Evolutionary conservation across 2,329 filamentous ascomycete genomes (phyloP), one percentile per base, ranked within the genome.

Genomic region (Beauveria bassiana): DNA sequence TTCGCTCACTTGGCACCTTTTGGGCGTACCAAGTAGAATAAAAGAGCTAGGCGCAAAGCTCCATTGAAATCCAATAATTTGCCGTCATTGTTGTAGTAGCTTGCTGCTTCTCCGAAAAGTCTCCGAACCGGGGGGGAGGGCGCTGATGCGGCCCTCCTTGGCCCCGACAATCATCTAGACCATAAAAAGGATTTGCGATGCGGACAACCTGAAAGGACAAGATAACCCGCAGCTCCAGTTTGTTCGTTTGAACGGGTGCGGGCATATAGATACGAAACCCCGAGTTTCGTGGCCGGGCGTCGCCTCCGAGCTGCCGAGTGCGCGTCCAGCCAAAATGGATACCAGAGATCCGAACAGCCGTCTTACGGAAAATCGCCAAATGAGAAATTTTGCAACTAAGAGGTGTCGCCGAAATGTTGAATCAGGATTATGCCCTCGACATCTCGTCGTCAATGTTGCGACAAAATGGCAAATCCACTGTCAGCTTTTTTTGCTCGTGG

Each of bases 51-150:
- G 34, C 12, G 12, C 6, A n/a, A 45, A 45, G 40, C 16, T 45
- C 52, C 52, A 55, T 55, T 55, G 40, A 45, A 55, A 28, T 31
- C 24, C 42, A 57, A 57, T 57, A 57, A n/a, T n/a, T 14, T 24
- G 26, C 16, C 34, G 34, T 38, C 34, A 38, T 38, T 38, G 34
- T 38, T 38, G 34, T 16, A 2, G 34, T 14, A 38, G 34, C 34
- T 38, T 16, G 34, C 12, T 38, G 12, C 34, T 38, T 53, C 49
- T 53, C 57, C 57, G 57, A 53, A 49, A 60, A 60, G 49, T 60
- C 57, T 60, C 57, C 57, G 57, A 38, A 38, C 34, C 14, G n/a
- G 7, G 31, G n/a, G 7, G 31, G 34, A 22, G 22, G 31, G 24
- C 56, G 31, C 22, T 34, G 49, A 31, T n/a, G 46, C 24, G n/a